These are phyloP conservation scores for Podospora didyma DNA, from an alignment of 495 filamentous ascomycete genomes.

Conservation along the genomic window DNA sequence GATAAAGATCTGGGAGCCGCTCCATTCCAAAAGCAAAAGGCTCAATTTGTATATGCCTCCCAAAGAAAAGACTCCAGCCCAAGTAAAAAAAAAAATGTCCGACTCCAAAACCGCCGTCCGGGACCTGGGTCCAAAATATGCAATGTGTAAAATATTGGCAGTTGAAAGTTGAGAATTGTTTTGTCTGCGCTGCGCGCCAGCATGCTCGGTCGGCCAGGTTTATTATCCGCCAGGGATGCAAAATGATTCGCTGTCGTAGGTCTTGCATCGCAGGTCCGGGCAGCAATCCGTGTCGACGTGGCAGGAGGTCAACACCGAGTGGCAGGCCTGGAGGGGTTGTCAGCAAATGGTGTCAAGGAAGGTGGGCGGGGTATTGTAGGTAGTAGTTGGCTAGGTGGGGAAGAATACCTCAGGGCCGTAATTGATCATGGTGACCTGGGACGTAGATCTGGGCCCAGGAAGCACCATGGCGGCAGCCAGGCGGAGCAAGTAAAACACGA, in stretches of 20 bases:
- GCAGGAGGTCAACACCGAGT: slow-evolving; percentile 4
- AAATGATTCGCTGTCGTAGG: slow-evolving; percentile 4
- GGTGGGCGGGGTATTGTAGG: neutral
- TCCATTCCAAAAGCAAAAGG: too few species aligned
- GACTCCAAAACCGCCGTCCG: too few species aligned
- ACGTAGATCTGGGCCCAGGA: neutral
- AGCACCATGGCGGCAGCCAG: slow-evolving; percentile 3
- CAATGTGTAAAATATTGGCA: too few species aligned
- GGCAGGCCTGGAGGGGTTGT: neutral
- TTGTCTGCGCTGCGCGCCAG: too few species aligned
- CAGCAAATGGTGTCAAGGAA: neutral
- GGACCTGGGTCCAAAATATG: too few species aligned
- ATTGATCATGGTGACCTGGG: neutral
- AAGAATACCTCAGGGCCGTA: slow-evolving; percentile 3
- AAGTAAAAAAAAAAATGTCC: too few species aligned
- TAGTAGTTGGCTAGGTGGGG: neutral
- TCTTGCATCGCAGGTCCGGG: slow-evolving; percentile 5
- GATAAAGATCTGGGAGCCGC: too few species aligned
- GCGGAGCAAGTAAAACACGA: slow-evolving; percentile 1
- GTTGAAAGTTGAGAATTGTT: too few species aligned
- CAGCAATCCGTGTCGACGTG: slow-evolving; percentile 5
- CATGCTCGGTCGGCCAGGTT: neutral
- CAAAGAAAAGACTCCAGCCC: too few species aligned
- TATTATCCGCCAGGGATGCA: slow-evolving; percentile 1
- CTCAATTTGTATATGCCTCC: too few species aligned